These are phyloP conservation scores for Collariella sp. DNA, from an alignment of 495 filamentous ascomycete genomes.

Conservation along the genomic window DNA sequence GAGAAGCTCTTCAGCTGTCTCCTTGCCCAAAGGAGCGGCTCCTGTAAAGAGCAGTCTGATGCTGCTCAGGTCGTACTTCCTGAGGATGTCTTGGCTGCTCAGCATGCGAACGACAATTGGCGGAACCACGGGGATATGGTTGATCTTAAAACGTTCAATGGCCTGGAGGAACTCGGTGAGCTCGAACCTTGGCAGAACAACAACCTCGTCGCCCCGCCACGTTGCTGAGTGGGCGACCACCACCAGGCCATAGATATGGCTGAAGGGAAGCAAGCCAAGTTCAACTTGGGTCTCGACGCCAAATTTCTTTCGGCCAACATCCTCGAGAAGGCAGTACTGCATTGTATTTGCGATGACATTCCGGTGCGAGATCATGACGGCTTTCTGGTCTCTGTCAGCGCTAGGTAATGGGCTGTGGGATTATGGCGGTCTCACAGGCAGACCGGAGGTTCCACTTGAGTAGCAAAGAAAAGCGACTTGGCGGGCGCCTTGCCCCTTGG, in stretches of 20 bases:
- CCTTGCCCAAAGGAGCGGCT: constrained; percentile 72
- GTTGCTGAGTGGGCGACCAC: constrained; percentile 60
- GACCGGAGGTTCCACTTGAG: constrained; percentile 78
- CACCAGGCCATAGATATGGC: constrained; percentile 80
- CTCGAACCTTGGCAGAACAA: constrained; percentile 84
- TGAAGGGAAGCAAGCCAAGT: constrained; percentile 72
- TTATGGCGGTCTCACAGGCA: constrained; percentile 51
- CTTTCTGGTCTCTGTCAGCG: constrained; percentile 58
- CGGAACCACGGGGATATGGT: constrained; percentile 63
- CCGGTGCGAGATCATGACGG: constrained; percentile 82
- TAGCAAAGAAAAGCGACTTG: constrained; percentile 82
- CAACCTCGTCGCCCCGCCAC: constrained; percentile 68
- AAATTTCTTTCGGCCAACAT: constrained; percentile 27
- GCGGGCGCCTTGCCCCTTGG: constrained; percentile 62
- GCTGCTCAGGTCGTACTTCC: constrained; percentile 67
- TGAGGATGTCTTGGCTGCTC: constrained; percentile 52
- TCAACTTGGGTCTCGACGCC: constrained; percentile 48
- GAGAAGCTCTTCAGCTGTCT: constrained; percentile 62
- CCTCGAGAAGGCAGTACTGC: constrained; percentile 52
- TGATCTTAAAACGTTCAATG: constrained; percentile 68
- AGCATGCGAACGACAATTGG: constrained; percentile 79
- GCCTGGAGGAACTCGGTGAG: constrained; percentile 53
- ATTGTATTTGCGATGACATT: constrained; percentile 83
- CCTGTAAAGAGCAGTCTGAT: constrained; percentile 64
- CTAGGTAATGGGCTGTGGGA: no score